Base-by-base conservation (phyloP, 2,329 filamentous ascomycete species). In the Claviceps sp. region DNA sequence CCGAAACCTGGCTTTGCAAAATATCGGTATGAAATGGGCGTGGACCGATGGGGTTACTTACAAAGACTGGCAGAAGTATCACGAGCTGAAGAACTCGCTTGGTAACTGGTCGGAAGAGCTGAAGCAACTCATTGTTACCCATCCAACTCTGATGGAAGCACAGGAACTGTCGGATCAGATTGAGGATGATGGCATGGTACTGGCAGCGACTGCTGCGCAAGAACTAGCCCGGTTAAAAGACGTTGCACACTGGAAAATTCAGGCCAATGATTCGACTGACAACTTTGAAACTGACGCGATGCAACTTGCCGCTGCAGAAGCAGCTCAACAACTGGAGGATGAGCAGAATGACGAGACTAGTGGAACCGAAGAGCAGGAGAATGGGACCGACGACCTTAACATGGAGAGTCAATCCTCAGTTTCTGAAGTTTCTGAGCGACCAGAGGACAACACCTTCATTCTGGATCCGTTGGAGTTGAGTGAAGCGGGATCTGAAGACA, bases 1-100 rank as follows among this genome's bases (percentile, higher is more conserved):
- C 55, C 82, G 87, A 43, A 85, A 90, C 60, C 75, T 95, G 38
- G 88, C 89, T 5, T 76, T 96, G 37, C 88, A 95, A 64, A 88
- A 94, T 65, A 88, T 96, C 51, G 90, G 90, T 52, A 91, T 94
- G 82, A 81, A 79, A 62, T 98, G 93, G 90, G 89, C 91, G 13
- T 95, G 88, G 84, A 93, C 89, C 71, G 89, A 97, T 53, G 88
- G 88, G 37, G 80, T 98, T 55, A 95, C 91, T 1, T 96, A 98
- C 74, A 90, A 94, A 66, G 89, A 98, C 66, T 98, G 93, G 93
- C 81, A 85, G 54, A 93, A 91, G 65, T 98, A 95, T 63, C 89
- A 97, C 65, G 81, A 86, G 54, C 74, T 98, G 53, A 94, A 87
- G 71, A 80, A 78, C 51, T 84, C 86, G 13, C 86, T 96, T 50